phyloP scores from a whole-genome alignment of 139 green algal genomes.

The Chlamydomonas sp. region DNA sequence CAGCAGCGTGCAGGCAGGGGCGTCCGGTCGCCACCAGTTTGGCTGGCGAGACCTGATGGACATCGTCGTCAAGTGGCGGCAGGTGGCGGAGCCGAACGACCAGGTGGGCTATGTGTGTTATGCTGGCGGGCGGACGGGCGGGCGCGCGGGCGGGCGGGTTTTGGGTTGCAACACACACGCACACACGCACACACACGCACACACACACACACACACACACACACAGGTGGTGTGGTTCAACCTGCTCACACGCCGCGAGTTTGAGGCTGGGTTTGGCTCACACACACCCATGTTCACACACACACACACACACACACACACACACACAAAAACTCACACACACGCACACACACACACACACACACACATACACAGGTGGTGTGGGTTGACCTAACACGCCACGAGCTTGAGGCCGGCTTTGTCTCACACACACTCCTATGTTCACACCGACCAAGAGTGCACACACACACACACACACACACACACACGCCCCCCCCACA shows the following conservation, averaged over 20 bases:
- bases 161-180: no score
- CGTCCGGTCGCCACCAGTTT: conserved; percentile 32
- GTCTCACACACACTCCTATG: conserved; percentile 86
- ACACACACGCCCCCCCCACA: no score
- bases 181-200: no score
- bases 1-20: conserved; percentile 5
- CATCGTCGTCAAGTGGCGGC: conserved; percentile 85
- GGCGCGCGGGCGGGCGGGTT: no score
- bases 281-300: conserved; percentile 90
- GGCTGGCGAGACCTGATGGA: conserved; percentile 86
- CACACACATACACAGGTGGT: no score
- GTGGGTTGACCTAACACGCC: conserved; percentile 79
- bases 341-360: no score
- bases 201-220: no score
- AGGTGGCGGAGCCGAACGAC: conserved; percentile 88
- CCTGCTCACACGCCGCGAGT: conserved; percentile 77
- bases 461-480: no score
- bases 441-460: no score
- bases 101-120: conserved; percentile 71
- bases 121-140: no score
- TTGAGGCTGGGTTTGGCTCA: conserved; percentile 76
- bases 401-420: conserved; percentile 79
- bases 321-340: no score
- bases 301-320: no score
- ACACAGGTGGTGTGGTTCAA: conserved; percentile 85